Conservation (phyloP, 495 filamentous ascomycete genomes). For the Jackrogersella minutella region DNA sequence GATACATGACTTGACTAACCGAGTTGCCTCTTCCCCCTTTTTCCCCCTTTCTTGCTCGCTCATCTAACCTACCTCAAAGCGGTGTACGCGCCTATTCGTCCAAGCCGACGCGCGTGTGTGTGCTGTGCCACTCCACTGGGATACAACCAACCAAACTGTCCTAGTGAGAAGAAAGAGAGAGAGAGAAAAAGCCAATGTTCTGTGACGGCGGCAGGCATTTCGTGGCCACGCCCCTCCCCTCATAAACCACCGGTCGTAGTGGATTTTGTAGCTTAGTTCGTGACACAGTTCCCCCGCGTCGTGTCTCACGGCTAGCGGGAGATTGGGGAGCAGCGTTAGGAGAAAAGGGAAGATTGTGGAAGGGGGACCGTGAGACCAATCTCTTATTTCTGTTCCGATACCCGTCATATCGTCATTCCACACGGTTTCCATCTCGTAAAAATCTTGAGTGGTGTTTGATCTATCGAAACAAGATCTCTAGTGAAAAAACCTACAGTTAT, state of each 20-base stretch:
- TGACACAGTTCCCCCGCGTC: slow-evolving; percentile 9
- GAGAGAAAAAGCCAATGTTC: background rate
- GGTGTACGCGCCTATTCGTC: no score
- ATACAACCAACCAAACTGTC: slow-evolving; percentile 2
- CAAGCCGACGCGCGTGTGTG: background rate
- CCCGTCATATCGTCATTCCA: slow-evolving; percentile 11
- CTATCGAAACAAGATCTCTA: no score
- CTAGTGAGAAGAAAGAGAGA: no score
- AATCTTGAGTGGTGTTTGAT: no score
- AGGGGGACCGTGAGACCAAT: slow-evolving; percentile 20
- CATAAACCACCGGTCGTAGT: no score
- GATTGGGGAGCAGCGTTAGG: slow-evolving; percentile 16
- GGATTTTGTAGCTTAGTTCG: slow-evolving; percentile 6
- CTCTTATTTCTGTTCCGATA: slow-evolving; percentile 10
- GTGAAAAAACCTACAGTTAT: no score
- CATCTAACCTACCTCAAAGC: background rate
- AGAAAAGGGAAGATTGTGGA: slow-evolving; percentile 26
- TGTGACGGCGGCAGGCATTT: slow-evolving; percentile 8
- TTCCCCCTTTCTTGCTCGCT: background rate
- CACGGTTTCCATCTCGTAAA: no score
- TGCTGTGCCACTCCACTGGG: slow-evolving; percentile 2
- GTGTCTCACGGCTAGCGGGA: slow-evolving; percentile 19
- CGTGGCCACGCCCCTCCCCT: no score
- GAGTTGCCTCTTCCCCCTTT: background rate
- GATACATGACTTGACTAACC: background rate